Base-by-base conservation (phyloP, 192 early-diverging fungal genomes). In the Spizellomyces punctatus region DNA sequence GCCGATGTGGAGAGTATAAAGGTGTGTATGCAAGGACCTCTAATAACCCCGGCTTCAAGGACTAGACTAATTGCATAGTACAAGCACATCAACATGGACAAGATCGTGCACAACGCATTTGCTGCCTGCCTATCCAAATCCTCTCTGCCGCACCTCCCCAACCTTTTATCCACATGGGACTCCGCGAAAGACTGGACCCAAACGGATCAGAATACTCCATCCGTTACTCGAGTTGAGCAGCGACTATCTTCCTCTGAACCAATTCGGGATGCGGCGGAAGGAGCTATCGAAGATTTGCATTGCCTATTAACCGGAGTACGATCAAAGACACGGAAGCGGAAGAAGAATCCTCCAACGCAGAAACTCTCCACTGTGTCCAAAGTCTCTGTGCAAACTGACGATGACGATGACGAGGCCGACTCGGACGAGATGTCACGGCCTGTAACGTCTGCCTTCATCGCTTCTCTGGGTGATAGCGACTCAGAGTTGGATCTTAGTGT, bases 1-100 rank as follows among this genome's bases (percentile, higher is more conserved):
- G 56, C 59, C 12, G 72, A 78, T 50, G 12, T 75, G 14, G 54
- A 41, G 7, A 12, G 21, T 6, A 56, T 81, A 43, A 81, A 81
- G 75, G 79, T 80, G 42, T 45, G 50, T 36, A n/a, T n/a, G 21
- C 63, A 14, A 27, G 59, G 0, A 61, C 19, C 36, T 61, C 21
- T 41, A 12, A 17, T 61, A 14, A 4, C 14, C 12, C 1, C 10
- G 12, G 59, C 12, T 4, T 17, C 21, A 12, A 61, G 59, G 36
- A 61, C 21, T 22, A 14, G 21, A 61, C 59, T 42, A 19, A 36
- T 36, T 3, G 27, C 27, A 36, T 36, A 36, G 3, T 36, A 36
- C 27, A 14, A 61, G 64, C 16, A 54, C n/a, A 44, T 65, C n/a
- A 47, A 65, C 27, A 47, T 65, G 17, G 64, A 48, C 14, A n/a